Evolutionary conservation across 1,284 basidiomycete species (phyloP).

Genomic region (Amylostereum areolatum): DNA sequence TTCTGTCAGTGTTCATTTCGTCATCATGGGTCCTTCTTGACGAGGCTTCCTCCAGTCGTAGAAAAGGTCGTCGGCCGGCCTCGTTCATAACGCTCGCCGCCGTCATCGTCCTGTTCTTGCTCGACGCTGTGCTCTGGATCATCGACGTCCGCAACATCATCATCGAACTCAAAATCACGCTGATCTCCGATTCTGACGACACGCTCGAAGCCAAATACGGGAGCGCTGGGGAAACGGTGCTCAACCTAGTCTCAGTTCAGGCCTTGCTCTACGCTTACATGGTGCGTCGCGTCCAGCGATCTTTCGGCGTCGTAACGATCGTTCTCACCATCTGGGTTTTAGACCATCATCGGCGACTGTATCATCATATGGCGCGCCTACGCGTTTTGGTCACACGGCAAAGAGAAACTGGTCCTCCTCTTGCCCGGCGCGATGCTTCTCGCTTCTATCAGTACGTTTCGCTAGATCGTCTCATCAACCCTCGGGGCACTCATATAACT

Average conservation of each 20-base stretch:
- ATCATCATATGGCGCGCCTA: constrained; percentile 13
- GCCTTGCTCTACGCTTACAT: constrained; percentile 10
- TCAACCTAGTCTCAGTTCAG: constrained; percentile 4
- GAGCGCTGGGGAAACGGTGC: background rate
- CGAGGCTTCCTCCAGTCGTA: background rate
- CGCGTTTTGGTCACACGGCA: constrained; percentile 10
- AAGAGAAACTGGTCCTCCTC: constrained; percentile 8
- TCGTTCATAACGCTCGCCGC: background rate
- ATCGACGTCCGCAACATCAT: background rate
- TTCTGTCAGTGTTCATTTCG: background rate
- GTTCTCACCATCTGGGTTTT: background rate
- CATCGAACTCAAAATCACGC: background rate
- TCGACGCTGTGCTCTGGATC: background rate
- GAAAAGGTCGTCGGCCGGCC: background rate
- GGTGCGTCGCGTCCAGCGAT: constrained; percentile 2
- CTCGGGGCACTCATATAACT: background rate
- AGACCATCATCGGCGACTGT: constrained; percentile 11
- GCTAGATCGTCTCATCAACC: background rate
- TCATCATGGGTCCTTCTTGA: background rate
- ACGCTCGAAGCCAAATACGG: background rate
- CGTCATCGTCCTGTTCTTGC: background rate
- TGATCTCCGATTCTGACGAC: background rate
- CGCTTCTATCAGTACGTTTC: constrained; percentile 10
- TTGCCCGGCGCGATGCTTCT: constrained; percentile 7
- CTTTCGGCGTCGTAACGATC: background rate